Conservation (phyloP, 2,329 filamentous ascomycete species). For the Nannizziopsis barbatae region DNA sequence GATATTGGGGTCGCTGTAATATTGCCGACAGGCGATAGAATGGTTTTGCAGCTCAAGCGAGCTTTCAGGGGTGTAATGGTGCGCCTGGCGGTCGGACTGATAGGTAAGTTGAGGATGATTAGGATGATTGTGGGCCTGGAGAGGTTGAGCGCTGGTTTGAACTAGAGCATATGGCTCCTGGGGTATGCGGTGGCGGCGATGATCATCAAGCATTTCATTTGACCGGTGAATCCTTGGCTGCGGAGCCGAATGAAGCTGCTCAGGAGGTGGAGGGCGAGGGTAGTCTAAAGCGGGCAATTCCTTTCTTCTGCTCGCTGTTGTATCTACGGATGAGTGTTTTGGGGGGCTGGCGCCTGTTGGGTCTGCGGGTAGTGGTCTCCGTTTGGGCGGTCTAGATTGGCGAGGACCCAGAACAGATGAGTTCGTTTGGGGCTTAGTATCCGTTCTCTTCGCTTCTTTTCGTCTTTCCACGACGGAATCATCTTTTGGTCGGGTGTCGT, state of each 20-base stretch:
- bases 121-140: conserved; percentile 4
- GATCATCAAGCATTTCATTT: conserved; percentile 25
- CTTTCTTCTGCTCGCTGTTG: conserved; percentile 1
- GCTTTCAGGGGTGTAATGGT: neutral
- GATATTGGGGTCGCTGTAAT: conserved; percentile 1
- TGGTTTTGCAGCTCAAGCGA: neutral
- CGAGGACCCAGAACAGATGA: conserved; percentile 35
- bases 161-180: conserved; percentile 1
- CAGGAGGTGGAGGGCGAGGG: conserved; percentile 22
- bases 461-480: conserved; percentile 50
- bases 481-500: conserved; percentile 79
- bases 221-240: conserved; percentile 16
- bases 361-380: conserved; percentile 72
- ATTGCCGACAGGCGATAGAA: conserved; percentile 6
- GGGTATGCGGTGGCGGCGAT: conserved; percentile 11
- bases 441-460: conserved; percentile 33
- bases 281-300: neutral
- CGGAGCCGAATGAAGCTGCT: conserved; percentile 23
- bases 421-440: conserved; percentile 23
- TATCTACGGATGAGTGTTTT: conserved; percentile 31
- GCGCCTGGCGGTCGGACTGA: neutral
- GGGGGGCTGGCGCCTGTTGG: conserved; percentile 46
- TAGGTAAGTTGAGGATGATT: neutral
- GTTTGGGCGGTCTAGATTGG: conserved; percentile 57
- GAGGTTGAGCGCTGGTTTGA: conserved; percentile 4